Evolutionary conservation across 2,329 filamentous ascomycete species (phyloP).

Genomic region (Coccinonectria pachysandricola): DNA sequence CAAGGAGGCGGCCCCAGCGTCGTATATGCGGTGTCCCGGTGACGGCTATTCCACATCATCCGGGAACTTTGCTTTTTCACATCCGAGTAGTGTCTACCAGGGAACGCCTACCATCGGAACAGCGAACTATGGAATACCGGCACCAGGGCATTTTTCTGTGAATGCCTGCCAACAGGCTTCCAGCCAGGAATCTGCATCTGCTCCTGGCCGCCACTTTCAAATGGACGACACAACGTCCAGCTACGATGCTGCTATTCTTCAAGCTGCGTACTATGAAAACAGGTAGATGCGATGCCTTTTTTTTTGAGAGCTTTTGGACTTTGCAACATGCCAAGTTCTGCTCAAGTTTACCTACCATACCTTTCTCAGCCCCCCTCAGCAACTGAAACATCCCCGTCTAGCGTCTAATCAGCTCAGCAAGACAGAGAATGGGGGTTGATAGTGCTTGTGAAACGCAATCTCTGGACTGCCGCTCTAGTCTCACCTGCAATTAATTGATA

Average conservation of each 20-base stretch:
- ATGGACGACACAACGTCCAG: constrained; percentile 24
- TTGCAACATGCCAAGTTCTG: background rate
- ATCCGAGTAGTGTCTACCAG: constrained; percentile 40
- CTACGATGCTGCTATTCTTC: constrained; percentile 27
- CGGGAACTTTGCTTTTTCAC: constrained; percentile 30
- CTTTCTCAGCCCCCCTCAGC: too few relatives aligned
- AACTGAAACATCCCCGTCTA: too few relatives aligned
- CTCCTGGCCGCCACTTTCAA: constrained; percentile 18
- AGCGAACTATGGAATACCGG: constrained; percentile 7
- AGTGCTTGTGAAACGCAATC: too few relatives aligned
- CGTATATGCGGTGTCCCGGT: constrained; percentile 10
- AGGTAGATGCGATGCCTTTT: too few relatives aligned
- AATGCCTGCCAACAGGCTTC: constrained; percentile 9
- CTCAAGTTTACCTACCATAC: too few relatives aligned
- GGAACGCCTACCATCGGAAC: constrained; percentile 30
- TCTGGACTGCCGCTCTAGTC: too few relatives aligned
- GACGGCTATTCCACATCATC: constrained; percentile 17
- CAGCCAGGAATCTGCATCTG: constrained; percentile 9
- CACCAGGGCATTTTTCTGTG: constrained; percentile 6
- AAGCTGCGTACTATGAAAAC: constrained; percentile 22
- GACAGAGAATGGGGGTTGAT: too few relatives aligned
- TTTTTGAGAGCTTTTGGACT: background rate
- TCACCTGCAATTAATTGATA: too few relatives aligned
- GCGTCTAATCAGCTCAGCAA: too few relatives aligned
- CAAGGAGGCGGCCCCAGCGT: constrained; percentile 9